Evolutionary conservation across 768 basidiomycete species (phyloP), one percentile per base, ranked within the genome.

Genomic region (Suillus discolor): DNA sequence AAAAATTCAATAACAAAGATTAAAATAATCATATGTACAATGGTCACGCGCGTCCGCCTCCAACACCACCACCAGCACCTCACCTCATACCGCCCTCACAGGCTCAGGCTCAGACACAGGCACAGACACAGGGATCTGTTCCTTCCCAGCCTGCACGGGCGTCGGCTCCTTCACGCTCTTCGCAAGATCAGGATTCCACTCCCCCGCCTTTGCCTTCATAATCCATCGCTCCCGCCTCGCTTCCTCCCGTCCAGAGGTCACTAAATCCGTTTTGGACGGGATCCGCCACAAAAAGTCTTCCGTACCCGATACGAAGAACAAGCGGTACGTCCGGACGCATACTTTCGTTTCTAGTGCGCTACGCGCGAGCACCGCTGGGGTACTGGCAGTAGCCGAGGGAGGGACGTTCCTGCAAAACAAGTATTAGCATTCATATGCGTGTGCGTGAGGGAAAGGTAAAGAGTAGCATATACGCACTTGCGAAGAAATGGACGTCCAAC

Each of bases 291-390:
- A 76, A 65, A 84, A 82, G 67, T 91, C 91, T 69, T 90, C 91
- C 54, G 88, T 88, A 31, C 80, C 73, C 3, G 91, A 80, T 7
- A 91, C 91, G 73, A 88, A 94, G 81, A 96, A 95, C 16, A 94
- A 77, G 41, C 90, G 83, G 75, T 94, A 94, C 11, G 90, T 92
- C 65, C 89, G 83, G 42, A 94, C 83, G 76, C 96, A 97, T 64
- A 97, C 86, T 67, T 90, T 90, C 73, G 93, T 92, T 75, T 94
- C 92, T 20, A 96, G 82, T 4, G 84, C 84, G 39, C 90, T 89
- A 44, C 74, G 81, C 1, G 87, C 82, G 36, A 82, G 70, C 28
- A 86, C 78, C 49, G 86, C 80, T 0, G 83, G 84, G 12, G 76
- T 77, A 4, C 72, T 69, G 13, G 81, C 49, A 16, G 16, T 62